A percentile compares a stretch with the other conserved stretches of the same genome.
These are phyloP conservation scores for Fragaria ananassa DNA, from an alignment of 306 rosid species.

Conservation along the genomic window DNA sequence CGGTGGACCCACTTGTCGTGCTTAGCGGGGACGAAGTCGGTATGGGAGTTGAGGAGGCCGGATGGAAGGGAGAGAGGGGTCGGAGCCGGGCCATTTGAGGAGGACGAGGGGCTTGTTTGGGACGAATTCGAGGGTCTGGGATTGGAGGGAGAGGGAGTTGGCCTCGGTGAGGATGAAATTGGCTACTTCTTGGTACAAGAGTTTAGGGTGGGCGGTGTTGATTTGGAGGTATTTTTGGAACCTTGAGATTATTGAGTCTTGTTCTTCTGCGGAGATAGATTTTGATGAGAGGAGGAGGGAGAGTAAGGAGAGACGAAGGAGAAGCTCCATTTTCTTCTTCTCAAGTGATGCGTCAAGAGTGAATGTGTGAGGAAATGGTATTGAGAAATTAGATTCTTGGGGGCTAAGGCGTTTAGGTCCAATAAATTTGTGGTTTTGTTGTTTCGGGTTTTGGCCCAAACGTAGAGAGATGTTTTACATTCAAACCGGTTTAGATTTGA, in stretches of 20 bases:
- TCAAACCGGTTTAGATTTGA: too few species aligned
- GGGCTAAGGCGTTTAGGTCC: too few species aligned
- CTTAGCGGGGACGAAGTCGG: conserved; percentile 80
- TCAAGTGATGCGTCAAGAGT: neutral
- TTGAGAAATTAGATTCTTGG: too few species aligned
- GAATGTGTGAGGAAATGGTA: neutral
- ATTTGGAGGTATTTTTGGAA: conserved; percentile 80
- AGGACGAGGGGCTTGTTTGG: conserved; percentile 64
- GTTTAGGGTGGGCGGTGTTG: conserved; percentile 78
- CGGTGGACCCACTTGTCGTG: conserved; percentile 63
- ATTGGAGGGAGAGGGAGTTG: conserved; percentile 59
- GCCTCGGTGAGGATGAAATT: conserved; percentile 58
- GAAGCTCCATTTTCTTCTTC: conserved; percentile 14
- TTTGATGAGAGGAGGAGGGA: conserved; percentile 16
- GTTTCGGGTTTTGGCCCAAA: too few species aligned
- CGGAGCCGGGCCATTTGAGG: conserved; percentile 75
- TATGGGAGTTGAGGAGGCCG: conserved; percentile 76
- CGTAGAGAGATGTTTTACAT: too few species aligned
- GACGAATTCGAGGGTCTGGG: conserved; percentile 55
- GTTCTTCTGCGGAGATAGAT: neutral
- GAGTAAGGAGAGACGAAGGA: conserved; percentile 4
- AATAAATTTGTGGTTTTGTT: too few species aligned
- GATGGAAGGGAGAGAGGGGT: conserved; percentile 57
- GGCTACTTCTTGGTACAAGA: conserved; percentile 53
- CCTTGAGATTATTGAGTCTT: conserved; percentile 36